Evolutionary conservation across 148 eudicot species (phyloP).

Genomic region (Selenicereus undatus): DNA sequence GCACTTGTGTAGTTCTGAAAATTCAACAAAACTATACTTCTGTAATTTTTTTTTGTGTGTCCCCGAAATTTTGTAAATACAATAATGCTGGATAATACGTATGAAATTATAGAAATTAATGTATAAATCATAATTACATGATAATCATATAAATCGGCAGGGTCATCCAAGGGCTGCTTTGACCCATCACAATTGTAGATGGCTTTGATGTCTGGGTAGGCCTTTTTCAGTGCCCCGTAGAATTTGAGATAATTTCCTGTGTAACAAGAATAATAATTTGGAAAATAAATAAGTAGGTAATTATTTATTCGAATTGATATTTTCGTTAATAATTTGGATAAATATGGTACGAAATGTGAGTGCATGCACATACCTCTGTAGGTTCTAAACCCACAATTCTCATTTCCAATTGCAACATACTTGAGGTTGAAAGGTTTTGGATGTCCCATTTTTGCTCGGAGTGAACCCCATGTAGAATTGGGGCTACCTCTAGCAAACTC

Average conservation of each 20-base stretch:
- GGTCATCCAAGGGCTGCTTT: constrained; percentile 23
- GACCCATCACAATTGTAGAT: constrained; percentile 31
- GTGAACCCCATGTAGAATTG: constrained; percentile 67
- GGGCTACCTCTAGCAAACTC: constrained; percentile 82
- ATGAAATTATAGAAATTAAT: neutral
- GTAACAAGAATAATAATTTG: neutral
- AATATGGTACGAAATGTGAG: neutral
- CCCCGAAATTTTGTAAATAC: neutral
- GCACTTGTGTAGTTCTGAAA: constrained; percentile 17
- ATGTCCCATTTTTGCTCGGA: constrained; percentile 75
- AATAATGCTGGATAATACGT: neutral
- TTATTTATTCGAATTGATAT: neutral
- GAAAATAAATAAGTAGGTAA: neutral
- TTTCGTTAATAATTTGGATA: neutral
- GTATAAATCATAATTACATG: constrained; percentile 2
- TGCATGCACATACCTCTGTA: constrained; percentile 43
- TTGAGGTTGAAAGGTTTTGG: constrained; percentile 64
- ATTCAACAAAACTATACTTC: neutral
- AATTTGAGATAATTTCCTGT: constrained; percentile 54
- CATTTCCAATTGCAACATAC: constrained; percentile 75
- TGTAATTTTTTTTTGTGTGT: neutral
- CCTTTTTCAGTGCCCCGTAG: constrained; percentile 21
- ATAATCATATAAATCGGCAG: constrained; percentile 29
- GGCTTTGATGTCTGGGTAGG: constrained; percentile 29
- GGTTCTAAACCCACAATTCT: constrained; percentile 48